A percentile compares a stretch with the other conserved stretches of the same genome.
These are phyloP conservation scores for Ogataea neopini DNA, from an alignment of 805 yeast genomes.

Conservation along the genomic window DNA sequence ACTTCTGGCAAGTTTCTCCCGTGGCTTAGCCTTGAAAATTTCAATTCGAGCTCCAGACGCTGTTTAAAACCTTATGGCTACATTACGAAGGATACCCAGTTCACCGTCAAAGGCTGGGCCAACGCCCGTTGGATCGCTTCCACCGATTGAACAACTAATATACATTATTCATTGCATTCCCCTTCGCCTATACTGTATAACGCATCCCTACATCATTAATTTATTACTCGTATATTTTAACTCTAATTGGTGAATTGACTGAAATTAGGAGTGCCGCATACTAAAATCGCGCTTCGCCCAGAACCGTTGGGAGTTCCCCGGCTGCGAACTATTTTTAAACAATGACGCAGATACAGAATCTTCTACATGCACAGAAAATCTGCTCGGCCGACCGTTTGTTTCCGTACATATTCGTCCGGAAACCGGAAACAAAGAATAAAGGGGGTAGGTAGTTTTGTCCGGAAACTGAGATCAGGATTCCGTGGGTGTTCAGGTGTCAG, in stretches of 20 bases:
- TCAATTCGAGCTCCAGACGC: slow-evolving; percentile 15
- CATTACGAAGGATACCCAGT: slow-evolving; percentile 37
- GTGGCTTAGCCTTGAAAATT: slow-evolving; percentile 30
- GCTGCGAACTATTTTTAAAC: slow-evolving; percentile 3
- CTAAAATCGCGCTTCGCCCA: slow-evolving; percentile 2
- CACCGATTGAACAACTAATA: slow-evolving; percentile 1
- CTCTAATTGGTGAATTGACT: not conserved
- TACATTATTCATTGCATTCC: slow-evolving; percentile 2
- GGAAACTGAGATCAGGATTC: not conserved
- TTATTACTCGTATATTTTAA: not conserved
- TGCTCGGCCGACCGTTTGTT: slow-evolving; percentile 3
- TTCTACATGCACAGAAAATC: not conserved
- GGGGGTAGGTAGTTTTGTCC: not conserved
- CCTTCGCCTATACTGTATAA: not conserved
- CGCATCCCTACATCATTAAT: not conserved
- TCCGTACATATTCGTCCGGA: not conserved
- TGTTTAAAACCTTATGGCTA: slow-evolving; percentile 32
- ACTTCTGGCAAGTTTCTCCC: slow-evolving; percentile 30
- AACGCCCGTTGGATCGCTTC: slow-evolving; percentile 44
- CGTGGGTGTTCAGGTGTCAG: no score
- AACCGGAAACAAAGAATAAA: not conserved
- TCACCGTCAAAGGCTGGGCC: slow-evolving; percentile 53
- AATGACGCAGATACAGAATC: slow-evolving; percentile 3
- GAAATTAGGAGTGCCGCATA: not conserved
- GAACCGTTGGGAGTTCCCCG: not conserved